These are phyloP conservation scores for Cladosporium sp. DNA, from an alignment of 2,329 filamentous ascomycete genomes.

Conservation along the genomic window DNA sequence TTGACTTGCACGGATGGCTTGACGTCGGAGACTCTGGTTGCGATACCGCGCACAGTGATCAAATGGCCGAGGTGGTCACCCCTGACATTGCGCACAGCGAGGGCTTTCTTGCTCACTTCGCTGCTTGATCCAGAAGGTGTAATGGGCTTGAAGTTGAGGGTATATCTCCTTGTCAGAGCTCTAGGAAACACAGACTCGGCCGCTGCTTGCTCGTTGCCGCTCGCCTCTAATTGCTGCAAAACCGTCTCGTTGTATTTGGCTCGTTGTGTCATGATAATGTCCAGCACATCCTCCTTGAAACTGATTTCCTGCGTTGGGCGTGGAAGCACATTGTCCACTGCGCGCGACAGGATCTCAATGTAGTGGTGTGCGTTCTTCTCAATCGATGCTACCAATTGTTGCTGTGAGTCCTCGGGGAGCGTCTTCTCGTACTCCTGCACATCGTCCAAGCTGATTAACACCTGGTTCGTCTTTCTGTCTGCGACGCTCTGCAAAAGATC, in stretches of 20 bases:
- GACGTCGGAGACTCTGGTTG: slow-evolving; percentile 93
- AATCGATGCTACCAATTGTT: slow-evolving; percentile 78
- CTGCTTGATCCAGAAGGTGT: slow-evolving; percentile 69
- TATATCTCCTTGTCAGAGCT: slow-evolving; percentile 89
- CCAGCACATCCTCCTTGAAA: slow-evolving; percentile 97
- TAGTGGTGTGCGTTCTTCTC: slow-evolving; percentile 94
- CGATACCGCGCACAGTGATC: slow-evolving; percentile 91
- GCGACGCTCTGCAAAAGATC: slow-evolving; percentile 83
- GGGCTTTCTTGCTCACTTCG: slow-evolving; percentile 58
- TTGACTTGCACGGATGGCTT: slow-evolving; percentile 98
- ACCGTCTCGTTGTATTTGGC: slow-evolving; percentile 81
- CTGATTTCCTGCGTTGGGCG: slow-evolving; percentile 73
- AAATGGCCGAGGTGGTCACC: slow-evolving; percentile 90
- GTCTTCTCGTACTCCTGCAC: slow-evolving; percentile 77
- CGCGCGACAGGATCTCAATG: slow-evolving; percentile 84
- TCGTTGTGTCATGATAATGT: slow-evolving; percentile 93
- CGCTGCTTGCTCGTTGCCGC: slow-evolving; percentile 53
- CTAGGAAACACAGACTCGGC: slow-evolving; percentile 82
- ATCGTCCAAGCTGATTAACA: slow-evolving; percentile 88
- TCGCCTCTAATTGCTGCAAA: slow-evolving; percentile 43
- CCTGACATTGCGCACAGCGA: slow-evolving; percentile 90
- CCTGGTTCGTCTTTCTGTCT: slow-evolving; percentile 73
- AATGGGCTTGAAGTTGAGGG: slow-evolving; percentile 90
- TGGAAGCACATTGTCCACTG: slow-evolving; percentile 85
- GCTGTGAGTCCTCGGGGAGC: slow-evolving; percentile 54